A percentile compares a stretch with the other conserved stretches of the same genome.
These are phyloP conservation scores for Chimonanthus praecox DNA, from an alignment of 164 flowering plant genomes.

Conservation along the genomic window DNA sequence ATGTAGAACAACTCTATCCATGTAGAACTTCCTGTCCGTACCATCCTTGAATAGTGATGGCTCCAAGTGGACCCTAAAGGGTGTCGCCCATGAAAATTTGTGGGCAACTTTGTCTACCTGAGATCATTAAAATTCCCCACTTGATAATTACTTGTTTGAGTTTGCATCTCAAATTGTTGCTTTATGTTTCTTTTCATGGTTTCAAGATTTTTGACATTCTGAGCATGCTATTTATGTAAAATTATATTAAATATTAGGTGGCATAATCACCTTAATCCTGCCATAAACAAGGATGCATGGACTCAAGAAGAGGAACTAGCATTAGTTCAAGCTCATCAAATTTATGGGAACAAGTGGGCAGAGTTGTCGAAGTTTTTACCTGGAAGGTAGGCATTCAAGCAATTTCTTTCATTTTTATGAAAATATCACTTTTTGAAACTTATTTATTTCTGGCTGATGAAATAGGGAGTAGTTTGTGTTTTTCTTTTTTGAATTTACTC, in stretches of 20 bases:
- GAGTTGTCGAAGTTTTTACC: slow-evolving; percentile 90
- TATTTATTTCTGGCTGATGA: not conserved
- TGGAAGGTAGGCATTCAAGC: slow-evolving; percentile 57
- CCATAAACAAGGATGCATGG: slow-evolving; percentile 95
- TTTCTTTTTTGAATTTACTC: not conserved
- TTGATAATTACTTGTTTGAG: too few species aligned
- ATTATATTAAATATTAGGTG: slow-evolving; percentile 46
- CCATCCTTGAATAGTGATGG: too few species aligned
- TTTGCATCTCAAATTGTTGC: not conserved
- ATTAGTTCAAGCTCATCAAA: slow-evolving; percentile 83
- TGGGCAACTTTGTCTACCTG: too few species aligned
- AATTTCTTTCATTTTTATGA: not conserved
- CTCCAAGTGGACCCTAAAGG: too few species aligned
- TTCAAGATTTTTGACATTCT: not conserved
- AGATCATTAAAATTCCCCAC: too few species aligned
- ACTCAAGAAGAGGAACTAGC: slow-evolving; percentile 94
- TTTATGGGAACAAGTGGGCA: slow-evolving; percentile 97
- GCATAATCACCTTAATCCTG: slow-evolving; percentile 98
- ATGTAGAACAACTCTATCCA: too few species aligned
- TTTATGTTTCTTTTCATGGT: not conserved
- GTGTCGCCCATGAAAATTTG: too few species aligned
- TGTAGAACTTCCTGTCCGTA: too few species aligned
- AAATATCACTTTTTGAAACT: not conserved
- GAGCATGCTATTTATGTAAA: not conserved
- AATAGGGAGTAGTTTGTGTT: not conserved